Evolutionary conservation across 2,329 filamentous ascomycete species (phyloP).

Genomic region (Fusarium anthophilum): DNA sequence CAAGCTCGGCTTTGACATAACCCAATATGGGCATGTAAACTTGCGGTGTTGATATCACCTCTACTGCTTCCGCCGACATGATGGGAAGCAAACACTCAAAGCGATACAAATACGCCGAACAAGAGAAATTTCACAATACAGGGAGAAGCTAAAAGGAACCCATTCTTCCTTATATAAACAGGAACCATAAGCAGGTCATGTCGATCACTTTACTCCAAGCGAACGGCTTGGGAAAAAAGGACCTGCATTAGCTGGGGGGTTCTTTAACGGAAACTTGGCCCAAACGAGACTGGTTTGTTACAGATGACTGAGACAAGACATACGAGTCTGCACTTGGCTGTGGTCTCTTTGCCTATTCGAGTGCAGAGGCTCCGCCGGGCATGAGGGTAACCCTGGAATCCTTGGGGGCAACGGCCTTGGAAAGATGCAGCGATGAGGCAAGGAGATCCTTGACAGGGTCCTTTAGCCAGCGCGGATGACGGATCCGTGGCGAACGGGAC

Average conservation of each 20-base stretch:
- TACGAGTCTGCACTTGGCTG: background rate
- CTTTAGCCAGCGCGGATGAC: background rate
- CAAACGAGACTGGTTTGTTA: background rate
- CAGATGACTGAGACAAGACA: background rate
- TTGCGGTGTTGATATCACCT: constrained; percentile 25
- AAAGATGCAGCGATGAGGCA: background rate
- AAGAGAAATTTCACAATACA: background rate
- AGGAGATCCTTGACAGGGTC: background rate
- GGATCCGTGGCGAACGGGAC: constrained; percentile 1
- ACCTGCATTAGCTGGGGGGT: constrained; percentile 17
- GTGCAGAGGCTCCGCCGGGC: background rate
- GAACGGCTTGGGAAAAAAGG: background rate
- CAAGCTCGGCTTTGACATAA: constrained; percentile 43
- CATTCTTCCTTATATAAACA: constrained; percentile 28
- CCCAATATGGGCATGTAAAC: constrained; percentile 28
- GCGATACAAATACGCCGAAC: constrained; percentile 9
- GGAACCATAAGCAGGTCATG: background rate
- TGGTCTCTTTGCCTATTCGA: constrained; percentile 5
- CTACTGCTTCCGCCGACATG: constrained; percentile 8
- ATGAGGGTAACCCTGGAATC: background rate
- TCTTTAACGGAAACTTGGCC: background rate
- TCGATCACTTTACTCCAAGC: constrained; percentile 16
- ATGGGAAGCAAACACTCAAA: background rate
- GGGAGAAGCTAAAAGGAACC: background rate
- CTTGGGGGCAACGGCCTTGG: background rate